Evolutionary conservation across 106 monocot genomes (phyloP), one percentile per base, ranked within the genome.

Genomic region (Acanthochlamys bracteata): DNA sequence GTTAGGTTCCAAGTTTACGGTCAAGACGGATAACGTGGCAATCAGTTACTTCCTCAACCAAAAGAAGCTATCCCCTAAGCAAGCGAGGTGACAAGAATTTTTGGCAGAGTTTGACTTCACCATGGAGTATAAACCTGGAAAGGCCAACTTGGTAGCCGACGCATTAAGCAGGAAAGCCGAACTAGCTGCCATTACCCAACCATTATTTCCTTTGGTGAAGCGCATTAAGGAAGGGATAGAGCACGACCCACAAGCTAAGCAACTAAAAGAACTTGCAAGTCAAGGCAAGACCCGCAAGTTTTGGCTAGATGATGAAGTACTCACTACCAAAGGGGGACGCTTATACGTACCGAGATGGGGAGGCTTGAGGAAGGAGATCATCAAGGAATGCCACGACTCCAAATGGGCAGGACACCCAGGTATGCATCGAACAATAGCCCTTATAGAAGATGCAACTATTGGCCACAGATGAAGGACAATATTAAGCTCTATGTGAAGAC

Each of bases 21-120:
- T 47, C 1, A 45, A 9, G 26, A 60, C 46, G 4, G 47, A 61
- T 42, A 60, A 70, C 24, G 25, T 60, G 3, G 70, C 60, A 14
- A 49, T 17, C 12, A 10, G 49, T 9, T 49, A 49, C 17, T 49
- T 49, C 49, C 49, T 14, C 12, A 14, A 49, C 17, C 12, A 49
- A 49, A 12, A 49, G 17, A 49, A 49, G 49, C 9, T 49, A 12
- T 49, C 49, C 12, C 49, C 49, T 17, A 49, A 49, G 49, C 49
- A 49, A 13, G 49, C 49, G 12, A 12, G 49, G 49, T 49, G 49
- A 9, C 49, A 49, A 17, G 49, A 49, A 12, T 49, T 49, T 17
- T 49, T 49, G 49, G 17, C 49, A 45, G 49, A 17, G 49, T 49
- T 49, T 10, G 49, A 49, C 49, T 49, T 14, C 17, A 17, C 17